Evolutionary conservation across 345 rosid species (phyloP), one percentile per base, ranked within the genome.

Genomic region (Psidium guajava): DNA sequence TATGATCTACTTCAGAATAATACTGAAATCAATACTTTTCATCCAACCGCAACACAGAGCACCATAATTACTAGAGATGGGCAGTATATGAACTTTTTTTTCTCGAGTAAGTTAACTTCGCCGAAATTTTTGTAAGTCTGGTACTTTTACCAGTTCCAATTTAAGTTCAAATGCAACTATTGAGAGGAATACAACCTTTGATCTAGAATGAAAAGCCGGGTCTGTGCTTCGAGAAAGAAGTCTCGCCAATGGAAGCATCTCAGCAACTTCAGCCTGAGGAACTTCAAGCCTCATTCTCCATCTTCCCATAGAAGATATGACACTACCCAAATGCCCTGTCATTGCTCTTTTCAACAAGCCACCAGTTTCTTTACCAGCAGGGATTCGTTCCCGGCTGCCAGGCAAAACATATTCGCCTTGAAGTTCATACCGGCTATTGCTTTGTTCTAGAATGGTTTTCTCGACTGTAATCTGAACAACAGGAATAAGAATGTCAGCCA

Each of bases 281-380:
- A 97, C 99, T 92, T 97, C 99, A 88, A 97, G 98, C 91, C 99
- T 94, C 97, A 97, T 92, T 91, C 99, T 95, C 99, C 99, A 97
- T 91, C 99, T 94, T 90, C 99, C 98, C 96, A 97, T 92, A 54
- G 98, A 95, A 86, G 99, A 97, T 90, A 97, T 97, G 91, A 94
- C 98, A 88, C 98, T 97, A 83, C 98, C 93, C 47, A 95, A 91
- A 88, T 95, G 98, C 52, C 99, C 99, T 73, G 94, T 93, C 98
- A 95, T 95, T 87, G 97, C 98, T 89, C 95, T 93, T 93, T 93
- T 91, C 52, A 97, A 92, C 90, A 97, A 92, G 85, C 93, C 95
- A 87, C 92, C 98, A 84, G 85, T 91, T 89, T 90, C 95, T 89
- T 95, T 93, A 74, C 92, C 95, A 85, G 93, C 86, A 89, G 93